Evolutionary conservation across 257 asterid genomes (phyloP).

Genomic region (Solanum virginianum): DNA sequence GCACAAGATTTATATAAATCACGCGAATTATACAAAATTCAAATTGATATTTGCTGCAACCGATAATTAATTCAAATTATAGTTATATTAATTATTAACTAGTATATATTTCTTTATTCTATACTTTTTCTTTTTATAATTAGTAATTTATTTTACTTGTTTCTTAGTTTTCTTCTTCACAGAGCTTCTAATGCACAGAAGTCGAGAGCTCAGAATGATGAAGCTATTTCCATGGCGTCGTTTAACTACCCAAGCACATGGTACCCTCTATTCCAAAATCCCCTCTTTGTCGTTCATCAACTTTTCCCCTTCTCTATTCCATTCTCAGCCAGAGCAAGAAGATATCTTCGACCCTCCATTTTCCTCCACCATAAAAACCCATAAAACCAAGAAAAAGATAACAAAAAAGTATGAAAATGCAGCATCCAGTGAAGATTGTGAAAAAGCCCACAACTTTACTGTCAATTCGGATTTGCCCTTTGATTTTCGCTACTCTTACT

Average conservation of each 20-base stretch:
- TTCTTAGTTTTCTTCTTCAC: not conserved
- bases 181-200: not conserved
- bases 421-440: not conserved
- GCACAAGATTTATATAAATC: too few relatives aligned
- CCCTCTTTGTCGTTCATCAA: not conserved
- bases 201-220: slow-evolving; percentile 10
- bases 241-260: slow-evolving; percentile 1
- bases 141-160: not conserved
- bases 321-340: slow-evolving; percentile 11
- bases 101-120: not conserved
- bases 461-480: slow-evolving; percentile 50
- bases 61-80: too few relatives aligned
- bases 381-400: not conserved
- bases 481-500: slow-evolving; percentile 79
- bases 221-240: slow-evolving; percentile 38
- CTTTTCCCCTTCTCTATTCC: slow-evolving; percentile 9
- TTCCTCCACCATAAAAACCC: slow-evolving; percentile 17
- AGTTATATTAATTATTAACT: too few relatives aligned
- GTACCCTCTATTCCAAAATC: not conserved
- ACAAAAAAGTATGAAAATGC: not conserved
- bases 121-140: too few relatives aligned
- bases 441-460: not conserved
- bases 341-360: slow-evolving; percentile 58
- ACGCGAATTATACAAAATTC: too few relatives aligned
- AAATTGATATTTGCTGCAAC: too few relatives aligned